Percentiles rank a stretch among this genome's conserved stretches.
Conservation (phyloP, 306 rosid species). For the Acacia crassicarpa region DNA sequence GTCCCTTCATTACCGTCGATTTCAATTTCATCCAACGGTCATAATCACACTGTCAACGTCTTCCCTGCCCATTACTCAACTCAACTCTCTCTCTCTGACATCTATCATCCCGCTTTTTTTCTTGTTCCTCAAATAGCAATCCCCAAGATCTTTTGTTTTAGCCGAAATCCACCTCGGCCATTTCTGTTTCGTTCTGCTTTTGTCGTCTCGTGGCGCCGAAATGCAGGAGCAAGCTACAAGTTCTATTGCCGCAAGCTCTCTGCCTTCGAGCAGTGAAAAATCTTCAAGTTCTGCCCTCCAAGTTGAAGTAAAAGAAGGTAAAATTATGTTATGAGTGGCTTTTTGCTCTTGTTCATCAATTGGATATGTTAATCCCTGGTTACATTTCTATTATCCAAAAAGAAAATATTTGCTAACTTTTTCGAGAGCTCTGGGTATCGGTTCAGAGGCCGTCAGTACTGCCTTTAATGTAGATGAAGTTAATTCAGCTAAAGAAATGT, state of each 20-base stretch:
- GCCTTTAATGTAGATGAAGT: background rate
- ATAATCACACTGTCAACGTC: background rate
- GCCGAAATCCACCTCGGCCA: background rate
- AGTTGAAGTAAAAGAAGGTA: conserved; percentile 56
- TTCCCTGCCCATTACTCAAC: background rate
- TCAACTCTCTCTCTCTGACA: background rate
- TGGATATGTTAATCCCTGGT: background rate
- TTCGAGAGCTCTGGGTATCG: background rate
- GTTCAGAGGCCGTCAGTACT: background rate
- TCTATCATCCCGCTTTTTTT: background rate
- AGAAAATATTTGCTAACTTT: background rate
- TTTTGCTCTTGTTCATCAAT: background rate
- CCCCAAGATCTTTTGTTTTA: background rate
- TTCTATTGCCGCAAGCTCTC: conserved; percentile 57
- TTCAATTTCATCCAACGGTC: conserved; percentile 26
- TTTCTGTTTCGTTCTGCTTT: background rate
- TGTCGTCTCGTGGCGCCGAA: conserved; percentile 22
- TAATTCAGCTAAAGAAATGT: background rate
- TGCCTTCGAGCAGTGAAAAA: conserved; percentile 72
- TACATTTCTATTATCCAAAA: background rate
- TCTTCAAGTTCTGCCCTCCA: conserved; percentile 71
- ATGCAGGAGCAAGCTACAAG: conserved; percentile 60
- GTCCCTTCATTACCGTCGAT: conserved; percentile 31
- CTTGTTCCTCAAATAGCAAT: background rate
- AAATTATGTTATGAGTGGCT: background rate